Base-by-base conservation (phyloP, 73 alveolate genomes). In the Paramecium primaurelia region DNA sequence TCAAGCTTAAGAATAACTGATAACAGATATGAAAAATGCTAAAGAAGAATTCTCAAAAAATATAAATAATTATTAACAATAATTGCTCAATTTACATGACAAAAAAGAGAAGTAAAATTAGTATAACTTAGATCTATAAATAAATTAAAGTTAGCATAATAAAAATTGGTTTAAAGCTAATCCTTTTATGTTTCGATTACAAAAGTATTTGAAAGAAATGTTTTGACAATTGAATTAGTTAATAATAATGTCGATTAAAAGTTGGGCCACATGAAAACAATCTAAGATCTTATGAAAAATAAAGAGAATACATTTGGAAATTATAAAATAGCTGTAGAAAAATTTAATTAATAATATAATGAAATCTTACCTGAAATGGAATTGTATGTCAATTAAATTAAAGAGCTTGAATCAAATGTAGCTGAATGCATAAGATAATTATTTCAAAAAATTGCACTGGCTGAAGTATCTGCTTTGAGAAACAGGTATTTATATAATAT, bases 151-250 rank as follows among this genome's bases (percentile, higher is more conserved):
- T 0, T 8, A 0, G 75, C 91, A 8, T 44, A 9, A 3, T 80
- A 80, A 26, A 80, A 45, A 32, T 47, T 26, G 34, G 25, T 8
- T 5, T 20, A 45, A 36, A 80, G 91, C 22, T 26, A 45, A 45
- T 44, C 28, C 16, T 80, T 42, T 44, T 80, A 80, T 42, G 8
- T 26, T 11, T 49, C 87, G 1, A 80, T 80, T 20, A 11, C 47
- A 11, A 80, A 49, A 44, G 91, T 80, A 8, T 45, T 40, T 18
- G 91, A 80, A 80, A 40, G 91, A 45, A 80, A 80, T 80, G 44
- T 80, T 10, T n/a, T 47, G 22, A 26, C 91, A 0, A 25, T 80
- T 4, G 91, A 80, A 20, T 80, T 44, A 7, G 45, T 80, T 3
- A 49, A 80, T 6, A 32, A 49, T 3, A 42, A 34, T 22, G 28